Percentiles rank a stretch among this genome's conserved stretches.
These are phyloP conservation scores for Silybum marianum DNA, from an alignment of 129 eudicot species.

Conservation along the genomic window DNA sequence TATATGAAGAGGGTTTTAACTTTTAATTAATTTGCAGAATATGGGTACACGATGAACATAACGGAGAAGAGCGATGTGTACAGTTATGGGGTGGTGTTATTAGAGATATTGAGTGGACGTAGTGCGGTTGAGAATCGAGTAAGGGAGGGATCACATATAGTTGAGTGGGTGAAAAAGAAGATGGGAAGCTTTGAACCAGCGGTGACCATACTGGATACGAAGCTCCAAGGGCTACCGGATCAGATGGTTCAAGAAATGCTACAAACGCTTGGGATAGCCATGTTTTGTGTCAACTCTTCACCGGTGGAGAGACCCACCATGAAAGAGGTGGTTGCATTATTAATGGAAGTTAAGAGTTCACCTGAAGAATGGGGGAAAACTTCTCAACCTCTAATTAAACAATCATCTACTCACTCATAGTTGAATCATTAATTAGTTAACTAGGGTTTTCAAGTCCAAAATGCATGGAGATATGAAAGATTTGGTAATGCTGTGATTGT, in stretches of 20 bases:
- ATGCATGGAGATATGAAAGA: slow-evolving; percentile 12
- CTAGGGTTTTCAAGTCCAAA: slow-evolving; percentile 24
- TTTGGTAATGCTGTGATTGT: slow-evolving; percentile 25
- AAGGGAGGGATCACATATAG: slow-evolving; percentile 83
- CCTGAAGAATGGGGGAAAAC: slow-evolving; percentile 86
- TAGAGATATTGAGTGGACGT: slow-evolving; percentile 86
- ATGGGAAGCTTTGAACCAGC: slow-evolving; percentile 97
- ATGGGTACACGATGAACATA: slow-evolving; percentile 89
- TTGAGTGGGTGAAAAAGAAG: slow-evolving; percentile 96
- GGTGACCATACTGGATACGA: slow-evolving; percentile 57
- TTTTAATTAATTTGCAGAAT: slow-evolving; percentile 53
- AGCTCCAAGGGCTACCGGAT: slow-evolving; percentile 82
- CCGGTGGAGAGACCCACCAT: slow-evolving; percentile 87
- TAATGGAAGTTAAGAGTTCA: slow-evolving; percentile 83
- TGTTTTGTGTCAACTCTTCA: slow-evolving; percentile 91
- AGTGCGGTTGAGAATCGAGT: slow-evolving; percentile 77
- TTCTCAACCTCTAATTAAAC: slow-evolving; percentile 91
- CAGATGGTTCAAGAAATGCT: slow-evolving; percentile 93
- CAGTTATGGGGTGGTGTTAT: slow-evolving; percentile 86
- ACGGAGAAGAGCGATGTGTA: slow-evolving; percentile 95
- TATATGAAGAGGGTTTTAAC: neutral
- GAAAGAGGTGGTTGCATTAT: slow-evolving; percentile 93
- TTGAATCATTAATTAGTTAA: slow-evolving; percentile 25
- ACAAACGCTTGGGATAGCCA: slow-evolving; percentile 88
- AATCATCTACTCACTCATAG: slow-evolving; percentile 68